Evolutionary conservation across 441 rosid species (phyloP).

Genomic region (Eutrema salsugineum): DNA sequence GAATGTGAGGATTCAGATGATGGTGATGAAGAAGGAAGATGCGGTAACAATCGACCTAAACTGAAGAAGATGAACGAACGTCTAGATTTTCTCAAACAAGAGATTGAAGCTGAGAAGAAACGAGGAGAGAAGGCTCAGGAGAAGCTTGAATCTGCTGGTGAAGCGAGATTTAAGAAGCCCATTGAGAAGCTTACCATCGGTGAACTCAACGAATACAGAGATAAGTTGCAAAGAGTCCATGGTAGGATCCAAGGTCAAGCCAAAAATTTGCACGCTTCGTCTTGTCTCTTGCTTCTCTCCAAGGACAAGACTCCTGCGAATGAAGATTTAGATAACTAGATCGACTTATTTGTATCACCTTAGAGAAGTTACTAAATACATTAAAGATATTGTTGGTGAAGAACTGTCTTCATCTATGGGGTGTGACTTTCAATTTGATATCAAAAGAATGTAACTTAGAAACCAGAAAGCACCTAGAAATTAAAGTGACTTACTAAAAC

Average conservation of each 20-base stretch:
- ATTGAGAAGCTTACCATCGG: constrained; percentile 24
- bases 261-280: constrained; percentile 21
- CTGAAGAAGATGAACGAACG: constrained; percentile 11
- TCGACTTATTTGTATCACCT: constrained; percentile 2
- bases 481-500: neutral
- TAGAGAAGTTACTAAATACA: constrained; percentile 7
- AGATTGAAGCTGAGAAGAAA: constrained; percentile 32
- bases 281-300: constrained; percentile 26
- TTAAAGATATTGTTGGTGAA: constrained; percentile 3
- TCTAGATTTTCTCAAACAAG: constrained; percentile 24
- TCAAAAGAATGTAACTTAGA: constrained; percentile 12
- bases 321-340: constrained; percentile 13
- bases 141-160: constrained; percentile 25
- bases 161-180: constrained; percentile 20
- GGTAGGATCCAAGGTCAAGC: constrained; percentile 18
- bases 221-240: constrained; percentile 9
- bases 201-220: constrained; percentile 28
- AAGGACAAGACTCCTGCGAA: constrained; percentile 3
- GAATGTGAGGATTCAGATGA: constrained; percentile 16
- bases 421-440: constrained; percentile 2
- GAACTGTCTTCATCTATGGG: neutral
- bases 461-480: constrained; percentile 2
- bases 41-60: neutral
- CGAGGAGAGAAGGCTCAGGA: constrained; percentile 9
- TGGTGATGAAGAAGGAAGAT: neutral